Conservation (phyloP, 768 basidiomycete species). For the Kwoniella pini region DNA sequence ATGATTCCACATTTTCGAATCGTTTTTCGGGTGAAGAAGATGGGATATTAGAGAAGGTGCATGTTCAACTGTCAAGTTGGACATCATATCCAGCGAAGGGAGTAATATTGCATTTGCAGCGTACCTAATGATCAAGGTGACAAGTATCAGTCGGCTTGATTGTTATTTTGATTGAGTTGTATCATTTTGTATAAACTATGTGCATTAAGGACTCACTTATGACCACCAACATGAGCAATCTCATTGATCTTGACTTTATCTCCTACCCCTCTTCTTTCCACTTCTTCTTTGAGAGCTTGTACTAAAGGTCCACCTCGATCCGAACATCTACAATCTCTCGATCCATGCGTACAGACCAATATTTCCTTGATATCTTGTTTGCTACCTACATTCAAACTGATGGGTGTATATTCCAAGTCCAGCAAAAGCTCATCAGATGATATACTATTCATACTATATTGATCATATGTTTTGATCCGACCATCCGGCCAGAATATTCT, state of each 20-base stretch:
- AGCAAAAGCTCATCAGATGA: background rate
- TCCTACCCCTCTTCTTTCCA: slow-evolving; percentile 55
- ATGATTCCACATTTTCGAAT: slow-evolving; percentile 59
- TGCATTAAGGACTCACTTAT: slow-evolving; percentile 78
- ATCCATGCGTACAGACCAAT: slow-evolving; percentile 72
- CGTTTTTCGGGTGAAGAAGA: slow-evolving; percentile 48
- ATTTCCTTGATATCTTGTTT: slow-evolving; percentile 29
- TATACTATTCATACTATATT: slow-evolving; percentile 14
- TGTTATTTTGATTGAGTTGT: too few relatives aligned
- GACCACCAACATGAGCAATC: slow-evolving; percentile 78
- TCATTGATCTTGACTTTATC: slow-evolving; percentile 61
- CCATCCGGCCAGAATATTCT: slow-evolving; percentile 45
- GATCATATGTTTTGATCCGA: background rate
- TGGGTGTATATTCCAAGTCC: slow-evolving; percentile 9
- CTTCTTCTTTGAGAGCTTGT: slow-evolving; percentile 61
- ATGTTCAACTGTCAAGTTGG: slow-evolving; percentile 63
- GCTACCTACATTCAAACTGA: background rate
- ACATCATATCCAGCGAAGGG: slow-evolving; percentile 61
- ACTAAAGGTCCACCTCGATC: slow-evolving; percentile 65
- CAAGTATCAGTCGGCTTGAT: too few relatives aligned
- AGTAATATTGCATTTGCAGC: slow-evolving; percentile 54
- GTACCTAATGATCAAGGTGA: slow-evolving; percentile 46
- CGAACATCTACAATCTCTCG: slow-evolving; percentile 77
- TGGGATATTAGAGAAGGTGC: slow-evolving; percentile 62
- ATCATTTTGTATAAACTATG: too few relatives aligned